phyloP scores from a whole-genome alignment of 352 stramenopile species.

The Pythium diclinum region DNA sequence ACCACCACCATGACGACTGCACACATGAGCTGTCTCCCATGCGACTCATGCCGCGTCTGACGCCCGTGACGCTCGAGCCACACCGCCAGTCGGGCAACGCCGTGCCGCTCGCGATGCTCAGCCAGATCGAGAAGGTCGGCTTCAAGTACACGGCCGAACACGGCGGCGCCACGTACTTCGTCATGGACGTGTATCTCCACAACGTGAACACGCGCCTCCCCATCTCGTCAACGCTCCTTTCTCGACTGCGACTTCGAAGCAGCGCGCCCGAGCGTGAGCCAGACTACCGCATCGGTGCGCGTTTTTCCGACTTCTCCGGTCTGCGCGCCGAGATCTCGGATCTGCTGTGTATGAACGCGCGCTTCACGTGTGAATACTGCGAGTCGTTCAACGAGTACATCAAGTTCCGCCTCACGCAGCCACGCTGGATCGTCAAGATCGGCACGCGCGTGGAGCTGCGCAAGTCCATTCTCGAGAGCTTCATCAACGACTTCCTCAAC shows the following conservation, averaged over 20 bases:
- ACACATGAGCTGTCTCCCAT: not conserved
- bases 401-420: constrained; percentile 26
- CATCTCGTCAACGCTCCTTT: constrained; percentile 21
- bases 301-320: constrained; percentile 59
- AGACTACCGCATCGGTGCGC: constrained; percentile 59
- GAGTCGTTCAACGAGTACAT: constrained; percentile 42
- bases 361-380: constrained; percentile 51
- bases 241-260: constrained; percentile 14
- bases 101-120: constrained; percentile 48
- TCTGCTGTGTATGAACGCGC: constrained; percentile 48
- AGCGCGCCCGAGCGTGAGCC: constrained; percentile 19
- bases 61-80: constrained; percentile 35
- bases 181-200: constrained; percentile 53
- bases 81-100: constrained; percentile 54
- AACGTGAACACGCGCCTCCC: constrained; percentile 31
- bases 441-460: constrained; percentile 22
- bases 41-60: constrained; percentile 5
- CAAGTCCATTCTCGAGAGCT: constrained; percentile 26
- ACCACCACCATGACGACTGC: not conserved
- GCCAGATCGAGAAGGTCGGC: constrained; percentile 46
- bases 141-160: constrained; percentile 47
- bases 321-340: constrained; percentile 50
- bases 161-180: constrained; percentile 46
- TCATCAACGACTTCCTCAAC: constrained; percentile 29
- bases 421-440: constrained; percentile 29